Base-by-base conservation (phyloP, 2,329 filamentous ascomycete species). In the Ophiognomonia clavigignenti-juglandacearum region DNA sequence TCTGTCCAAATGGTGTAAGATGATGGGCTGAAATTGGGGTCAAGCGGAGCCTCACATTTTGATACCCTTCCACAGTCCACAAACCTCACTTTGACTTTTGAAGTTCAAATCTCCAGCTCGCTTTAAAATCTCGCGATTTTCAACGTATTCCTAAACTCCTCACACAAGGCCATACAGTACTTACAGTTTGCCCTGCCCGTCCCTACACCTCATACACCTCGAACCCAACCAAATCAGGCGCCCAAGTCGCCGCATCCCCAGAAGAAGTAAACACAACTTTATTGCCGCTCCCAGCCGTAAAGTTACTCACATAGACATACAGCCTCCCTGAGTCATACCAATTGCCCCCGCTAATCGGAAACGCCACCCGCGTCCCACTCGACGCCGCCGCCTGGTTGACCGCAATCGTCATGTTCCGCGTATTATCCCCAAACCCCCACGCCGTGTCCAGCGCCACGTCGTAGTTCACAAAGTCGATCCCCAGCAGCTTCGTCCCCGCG, bases 401-500 rank as follows among this genome's bases (percentile, higher is more conserved):
- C 0, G 64, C 56, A 13, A 78, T 58, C 0, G 73, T 74, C 56
- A 76, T 64, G 45, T 77, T 77, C 1, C 73, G 60, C 0, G 73
- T 69, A 53, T 77, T 78, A 1, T 67, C 64, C 0, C 70, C 74
- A 52, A 57, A 66, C 0, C 54, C 65, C 61, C 72, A 76, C 0
- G 69, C 61, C 0, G 61, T 65, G 2, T 57, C 58, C 14, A 74
- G 65, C 0, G 68, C 64, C 10, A 75, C 63, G 8, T 77, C 73
- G 51, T 78, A 76, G 59, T 78, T 77, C 58, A 75, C 71, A 38
- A 69, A 77, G 54, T 75, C 71, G 11, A 77, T 57, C 1, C 69
- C 70, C 1, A 77, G 48, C 26, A 72, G 65, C 48, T 70, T 67
- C 3, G 54, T 54, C 1, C 67, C 65, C 4, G 51, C 57, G 0